Percentiles rank a stretch among this genome's conserved stretches.
Conservation (phyloP, 2,329 filamentous ascomycete species). For the Fusarium sp. region DNA sequence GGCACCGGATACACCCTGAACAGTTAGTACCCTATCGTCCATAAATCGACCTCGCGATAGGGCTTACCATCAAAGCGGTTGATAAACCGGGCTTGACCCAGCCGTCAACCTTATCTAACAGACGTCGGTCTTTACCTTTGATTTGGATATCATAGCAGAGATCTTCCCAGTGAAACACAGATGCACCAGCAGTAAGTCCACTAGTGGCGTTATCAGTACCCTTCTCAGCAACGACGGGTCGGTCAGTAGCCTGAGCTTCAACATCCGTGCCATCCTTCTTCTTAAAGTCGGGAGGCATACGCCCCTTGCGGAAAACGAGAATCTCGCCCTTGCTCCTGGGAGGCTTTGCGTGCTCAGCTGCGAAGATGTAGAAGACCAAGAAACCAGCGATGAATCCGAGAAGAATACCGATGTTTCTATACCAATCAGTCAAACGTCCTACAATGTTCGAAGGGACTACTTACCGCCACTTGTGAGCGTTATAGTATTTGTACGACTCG, state of each 20-base stretch:
- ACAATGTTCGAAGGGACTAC: accelerated
- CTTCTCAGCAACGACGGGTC: constrained; percentile 36
- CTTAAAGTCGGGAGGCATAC: constrained; percentile 68
- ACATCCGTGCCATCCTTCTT: constrained; percentile 57
- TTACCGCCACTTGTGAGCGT: constrained; percentile 65
- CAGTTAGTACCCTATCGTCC: neutral
- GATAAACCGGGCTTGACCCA: constrained; percentile 82
- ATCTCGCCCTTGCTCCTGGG: constrained; percentile 73
- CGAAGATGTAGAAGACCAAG: constrained; percentile 69
- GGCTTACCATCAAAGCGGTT: constrained; percentile 60
- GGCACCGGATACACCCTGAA: constrained; percentile 72
- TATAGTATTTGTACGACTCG: constrained; percentile 65
- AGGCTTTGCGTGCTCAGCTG: constrained; percentile 72
- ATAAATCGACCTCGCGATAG: accelerated
- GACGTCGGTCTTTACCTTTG: constrained; percentile 70
- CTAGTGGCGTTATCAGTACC: neutral
- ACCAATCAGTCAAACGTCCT: accelerated
- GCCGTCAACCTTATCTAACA: constrained; percentile 78
- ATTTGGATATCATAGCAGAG: constrained; percentile 73
- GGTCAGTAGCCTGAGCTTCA: constrained; percentile 45
- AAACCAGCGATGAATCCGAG: constrained; percentile 72
- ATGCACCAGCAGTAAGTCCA: constrained; percentile 26
- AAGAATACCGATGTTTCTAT: constrained; percentile 74
- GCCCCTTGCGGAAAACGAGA: constrained; percentile 69
- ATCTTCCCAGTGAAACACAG: constrained; percentile 76